Evolutionary conservation across 768 basidiomycete species (phyloP).

Genomic region (Clitopilus hobsonii): DNA sequence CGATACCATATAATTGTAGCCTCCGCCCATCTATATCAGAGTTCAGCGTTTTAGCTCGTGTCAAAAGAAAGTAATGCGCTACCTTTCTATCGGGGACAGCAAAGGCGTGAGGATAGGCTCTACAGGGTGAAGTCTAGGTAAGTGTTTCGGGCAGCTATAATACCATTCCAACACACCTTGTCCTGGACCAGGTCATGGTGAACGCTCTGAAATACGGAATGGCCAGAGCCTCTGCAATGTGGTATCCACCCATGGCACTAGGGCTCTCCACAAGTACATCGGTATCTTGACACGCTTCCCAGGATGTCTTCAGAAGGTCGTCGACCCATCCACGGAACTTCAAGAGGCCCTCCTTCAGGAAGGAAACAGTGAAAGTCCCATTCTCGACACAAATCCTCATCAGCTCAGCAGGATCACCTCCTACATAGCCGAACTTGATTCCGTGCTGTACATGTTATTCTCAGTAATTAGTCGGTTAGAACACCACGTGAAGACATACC

Average conservation of each 20-base stretch:
- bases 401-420: slow-evolving; percentile 95
- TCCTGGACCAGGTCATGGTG: slow-evolving; percentile 97
- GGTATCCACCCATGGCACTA: slow-evolving; percentile 95
- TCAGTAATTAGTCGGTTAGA: slow-evolving; percentile 5
- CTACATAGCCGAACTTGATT: slow-evolving; percentile 93
- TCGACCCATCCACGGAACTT: slow-evolving; percentile 99
- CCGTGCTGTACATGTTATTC: slow-evolving; percentile 65
- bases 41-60: background rate
- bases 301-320: slow-evolving; percentile 89
- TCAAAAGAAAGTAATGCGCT: background rate
- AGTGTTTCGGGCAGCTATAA: slow-evolving; percentile 3
- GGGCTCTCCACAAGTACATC: slow-evolving; percentile 95
- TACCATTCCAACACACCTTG: slow-evolving; percentile 43
- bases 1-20: slow-evolving; percentile 96
- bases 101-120: slow-evolving; percentile 96
- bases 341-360: slow-evolving; percentile 83
- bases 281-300: slow-evolving; percentile 94
- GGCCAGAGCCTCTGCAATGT: slow-evolving; percentile 90
- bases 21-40: slow-evolving; percentile 78
- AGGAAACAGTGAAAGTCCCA: slow-evolving; percentile 94
- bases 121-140: slow-evolving; percentile 17
- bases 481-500: slow-evolving; percentile 41
- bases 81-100: slow-evolving; percentile 96
- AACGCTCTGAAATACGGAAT: slow-evolving; percentile 96
- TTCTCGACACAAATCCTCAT: slow-evolving; percentile 99